Base-by-base conservation (phyloP, 371 early-diverging fungal species). In the Synchytrium microbalum region DNA sequence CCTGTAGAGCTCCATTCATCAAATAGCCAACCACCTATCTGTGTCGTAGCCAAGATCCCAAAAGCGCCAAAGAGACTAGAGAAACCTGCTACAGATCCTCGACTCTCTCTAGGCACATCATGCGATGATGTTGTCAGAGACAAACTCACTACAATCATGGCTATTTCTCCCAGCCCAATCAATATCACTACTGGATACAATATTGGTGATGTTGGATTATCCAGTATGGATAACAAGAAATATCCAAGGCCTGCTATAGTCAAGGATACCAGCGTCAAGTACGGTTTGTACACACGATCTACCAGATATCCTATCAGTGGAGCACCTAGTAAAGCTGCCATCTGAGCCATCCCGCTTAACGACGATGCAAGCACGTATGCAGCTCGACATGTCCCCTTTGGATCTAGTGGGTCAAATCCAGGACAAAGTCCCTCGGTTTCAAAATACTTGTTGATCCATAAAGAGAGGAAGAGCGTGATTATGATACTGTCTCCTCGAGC, bases 401-500 rank as follows among this genome's bases (percentile, higher is more conserved):
- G 67, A 31, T 66, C 63, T 23, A 66, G 55, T 19, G 61, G 59
- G 19, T 32, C 28, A 33, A 26, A 30, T 63, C 14, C 62, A 5
- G 58, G 29, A 56, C 69, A 69, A 19, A 56, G 30, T 16, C 59
- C 38, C 3, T 54, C 16, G n/a, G 53, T 3, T 23, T 52, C 3
- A 69, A 69, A 69, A 32, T 55, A 64, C 32, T 69, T 72, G 63
- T 58, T 28, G 0, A 88, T 78, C 90, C 90, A 92, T 2, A 88
- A 74, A 3, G 86, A 81, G n/a, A 92, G 67, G 64, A 85, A 91
- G 8, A 85, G 74, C 2, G 90, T 79, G 51, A 92, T 75, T 29
- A 87, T 81, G 30, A 89, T 80, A 26, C 89, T 85, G 68, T 89
- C 90, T 0, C 86, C 89, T 60, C 92, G 84, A 2, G 91, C 86